A percentile compares a stretch with the other conserved stretches of the same genome.
Evolutionary conservation across 2,329 filamentous ascomycete species (phyloP).

Genomic region (Albophoma yamanashiensis): DNA sequence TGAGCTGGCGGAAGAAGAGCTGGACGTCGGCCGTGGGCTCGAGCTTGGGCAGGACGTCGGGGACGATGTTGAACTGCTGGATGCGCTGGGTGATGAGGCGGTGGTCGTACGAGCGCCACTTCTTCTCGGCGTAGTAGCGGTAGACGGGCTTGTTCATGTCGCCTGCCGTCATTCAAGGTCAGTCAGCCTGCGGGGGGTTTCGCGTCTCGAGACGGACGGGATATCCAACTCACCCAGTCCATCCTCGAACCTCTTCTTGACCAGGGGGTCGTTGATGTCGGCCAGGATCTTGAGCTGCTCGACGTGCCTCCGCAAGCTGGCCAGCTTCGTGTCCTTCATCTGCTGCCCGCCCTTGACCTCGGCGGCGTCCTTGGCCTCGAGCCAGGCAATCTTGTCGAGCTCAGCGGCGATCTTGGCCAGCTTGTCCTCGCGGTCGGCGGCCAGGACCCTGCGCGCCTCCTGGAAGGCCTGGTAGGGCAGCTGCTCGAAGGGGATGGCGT

Average conservation of each 20-base stretch:
- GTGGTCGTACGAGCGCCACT: conserved; percentile 79
- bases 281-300: conserved; percentile 78
- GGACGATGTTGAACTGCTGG: conserved; percentile 74
- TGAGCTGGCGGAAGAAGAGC: conserved; percentile 64
- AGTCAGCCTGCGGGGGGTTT: not conserved
- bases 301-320: conserved; percentile 59
- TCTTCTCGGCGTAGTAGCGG: conserved; percentile 72
- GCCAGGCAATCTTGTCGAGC: conserved; percentile 54
- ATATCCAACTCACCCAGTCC: conserved; percentile 54
- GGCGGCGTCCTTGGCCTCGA: conserved; percentile 48
- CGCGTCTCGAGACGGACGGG: not conserved
- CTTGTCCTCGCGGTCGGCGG: conserved; percentile 73
- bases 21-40: conserved; percentile 71
- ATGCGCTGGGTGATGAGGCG: conserved; percentile 77
- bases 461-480: conserved; percentile 97
- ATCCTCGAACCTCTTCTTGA: conserved; percentile 92
- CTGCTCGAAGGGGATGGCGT: conserved; percentile 77
- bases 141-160: conserved; percentile 98
- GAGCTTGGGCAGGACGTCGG: conserved; percentile 75
- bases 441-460: conserved; percentile 77
- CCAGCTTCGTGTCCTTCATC: conserved; percentile 55
- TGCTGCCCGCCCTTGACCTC: conserved; percentile 50
- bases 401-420: conserved; percentile 59
- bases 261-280: conserved; percentile 88
- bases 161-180: conserved; percentile 38